phyloP scores from a whole-genome alignment of 306 rosid species.

The Fragaria nilgerrensis region DNA sequence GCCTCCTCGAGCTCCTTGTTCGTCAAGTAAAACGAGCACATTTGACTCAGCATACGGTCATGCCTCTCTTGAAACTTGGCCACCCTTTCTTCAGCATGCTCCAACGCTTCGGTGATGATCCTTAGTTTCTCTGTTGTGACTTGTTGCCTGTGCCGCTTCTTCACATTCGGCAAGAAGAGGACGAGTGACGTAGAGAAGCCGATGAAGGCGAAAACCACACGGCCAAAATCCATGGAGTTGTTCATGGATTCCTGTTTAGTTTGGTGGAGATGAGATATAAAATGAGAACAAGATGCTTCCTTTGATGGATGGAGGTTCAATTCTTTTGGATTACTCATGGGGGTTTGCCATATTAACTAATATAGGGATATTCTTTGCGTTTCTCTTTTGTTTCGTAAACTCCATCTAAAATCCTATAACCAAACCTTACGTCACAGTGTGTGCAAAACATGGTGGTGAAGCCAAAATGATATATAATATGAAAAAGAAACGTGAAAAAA shows the following conservation, averaged over 20 bases:
- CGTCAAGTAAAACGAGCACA: conserved; percentile 46
- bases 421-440: not conserved
- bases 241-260: not conserved
- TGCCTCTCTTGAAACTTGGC: conserved; percentile 56
- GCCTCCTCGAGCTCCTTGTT: conserved; percentile 50
- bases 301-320: not conserved
- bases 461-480: too few species aligned
- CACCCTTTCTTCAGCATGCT: conserved; percentile 53
- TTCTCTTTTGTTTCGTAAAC: conserved; percentile 2
- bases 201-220: conserved; percentile 31
- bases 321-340: too few species aligned
- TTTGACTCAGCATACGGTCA: conserved; percentile 43
- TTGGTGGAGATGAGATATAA: not conserved
- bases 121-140: conserved; percentile 41
- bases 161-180: conserved; percentile 34
- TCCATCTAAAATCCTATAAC: not conserved
- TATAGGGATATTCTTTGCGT: conserved; percentile 3
- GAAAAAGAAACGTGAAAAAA: not conserved
- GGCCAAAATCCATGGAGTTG: conserved; percentile 30
- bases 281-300: not conserved
- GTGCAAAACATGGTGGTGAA: not conserved
- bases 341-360: not conserved
- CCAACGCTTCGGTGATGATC: conserved; percentile 47
- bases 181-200: conserved; percentile 55
- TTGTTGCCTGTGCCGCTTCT: conserved; percentile 40